These are phyloP conservation scores for Aureobasidium sp. DNA, from an alignment of 2,329 filamentous ascomycete genomes.

Conservation along the genomic window DNA sequence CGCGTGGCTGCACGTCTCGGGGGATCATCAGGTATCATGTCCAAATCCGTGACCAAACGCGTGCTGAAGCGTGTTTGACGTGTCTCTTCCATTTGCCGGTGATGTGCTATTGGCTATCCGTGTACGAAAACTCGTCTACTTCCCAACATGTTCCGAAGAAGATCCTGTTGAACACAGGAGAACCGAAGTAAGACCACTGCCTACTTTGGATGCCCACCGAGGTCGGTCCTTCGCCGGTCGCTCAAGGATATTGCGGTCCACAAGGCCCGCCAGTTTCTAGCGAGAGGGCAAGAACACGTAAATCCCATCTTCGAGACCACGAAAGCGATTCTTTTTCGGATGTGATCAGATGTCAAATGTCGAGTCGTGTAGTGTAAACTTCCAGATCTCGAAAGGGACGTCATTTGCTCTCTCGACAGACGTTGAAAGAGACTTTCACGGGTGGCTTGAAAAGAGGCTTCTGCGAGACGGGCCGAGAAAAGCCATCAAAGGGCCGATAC, in stretches of 20 bases:
- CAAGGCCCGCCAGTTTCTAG: not conserved
- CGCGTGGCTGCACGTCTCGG: conserved; percentile 8
- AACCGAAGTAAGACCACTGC: conserved; percentile 11
- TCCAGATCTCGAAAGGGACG: not conserved
- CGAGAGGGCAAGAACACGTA: not conserved
- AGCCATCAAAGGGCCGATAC: conserved; percentile 11
- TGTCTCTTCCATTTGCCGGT: not conserved
- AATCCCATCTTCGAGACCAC: not conserved
- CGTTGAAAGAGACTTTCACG: conserved; percentile 10
- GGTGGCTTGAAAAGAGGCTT: conserved; percentile 4
- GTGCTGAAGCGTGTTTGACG: not conserved
- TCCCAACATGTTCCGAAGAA: conserved; percentile 5
- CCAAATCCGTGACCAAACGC: not conserved
- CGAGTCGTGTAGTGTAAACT: not conserved
- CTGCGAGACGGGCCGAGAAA: conserved; percentile 9
- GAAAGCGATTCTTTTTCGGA: not conserved
- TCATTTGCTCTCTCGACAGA: not conserved
- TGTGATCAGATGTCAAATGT: not conserved
- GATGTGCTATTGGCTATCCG: not conserved
- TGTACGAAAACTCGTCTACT: not conserved
- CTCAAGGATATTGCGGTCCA: not conserved
- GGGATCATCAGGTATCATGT: conserved; percentile 2
- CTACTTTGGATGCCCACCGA: not conserved
- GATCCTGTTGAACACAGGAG: not conserved
- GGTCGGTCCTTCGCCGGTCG: conserved; percentile 12